Percentiles rank a stretch among this genome's conserved stretches.
Conservation (phyloP, 306 rosid species). For the Vigna angularis region DNA sequence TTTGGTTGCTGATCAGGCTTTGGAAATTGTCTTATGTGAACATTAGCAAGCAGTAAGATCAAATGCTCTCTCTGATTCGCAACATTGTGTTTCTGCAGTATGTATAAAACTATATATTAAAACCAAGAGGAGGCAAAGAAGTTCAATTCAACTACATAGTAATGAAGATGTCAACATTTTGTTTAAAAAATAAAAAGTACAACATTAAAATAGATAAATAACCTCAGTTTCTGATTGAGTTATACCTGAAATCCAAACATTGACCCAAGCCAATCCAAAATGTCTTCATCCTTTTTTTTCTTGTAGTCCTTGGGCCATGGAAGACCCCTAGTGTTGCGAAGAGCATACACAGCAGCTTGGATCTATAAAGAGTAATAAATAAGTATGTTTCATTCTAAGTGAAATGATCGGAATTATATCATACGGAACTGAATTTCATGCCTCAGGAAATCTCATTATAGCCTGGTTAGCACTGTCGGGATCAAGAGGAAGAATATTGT, state of each 20-base stretch:
- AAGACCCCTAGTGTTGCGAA: conserved; percentile 95
- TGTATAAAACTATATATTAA: conserved; percentile 22
- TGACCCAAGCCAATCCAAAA: conserved; percentile 95
- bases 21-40: conserved; percentile 93
- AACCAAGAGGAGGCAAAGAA: conserved; percentile 22
- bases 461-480: conserved; percentile 97
- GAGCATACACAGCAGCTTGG: conserved; percentile 88
- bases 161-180: neutral
- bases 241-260: conserved; percentile 98
- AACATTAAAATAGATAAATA: conserved; percentile 17
- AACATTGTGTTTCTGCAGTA: conserved; percentile 88
- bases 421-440: conserved; percentile 32
- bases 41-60: conserved; percentile 92
- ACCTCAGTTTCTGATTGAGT: neutral
- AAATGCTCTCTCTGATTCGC: conserved; percentile 99
- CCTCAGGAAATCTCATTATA: conserved; percentile 97
- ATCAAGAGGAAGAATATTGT: conserved; percentile 98
- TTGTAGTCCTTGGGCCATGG: conserved; percentile 93
- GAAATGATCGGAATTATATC: conserved; percentile 11
- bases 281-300: conserved; percentile 88
- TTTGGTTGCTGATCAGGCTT: conserved; percentile 99
- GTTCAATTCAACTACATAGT: conserved; percentile 14
- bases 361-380: conserved; percentile 58
- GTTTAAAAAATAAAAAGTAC: neutral
- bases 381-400: conserved; percentile 29